phyloP scores from a whole-genome alignment of 768 basidiomycete genomes.

The Tremella fuciformis region DNA sequence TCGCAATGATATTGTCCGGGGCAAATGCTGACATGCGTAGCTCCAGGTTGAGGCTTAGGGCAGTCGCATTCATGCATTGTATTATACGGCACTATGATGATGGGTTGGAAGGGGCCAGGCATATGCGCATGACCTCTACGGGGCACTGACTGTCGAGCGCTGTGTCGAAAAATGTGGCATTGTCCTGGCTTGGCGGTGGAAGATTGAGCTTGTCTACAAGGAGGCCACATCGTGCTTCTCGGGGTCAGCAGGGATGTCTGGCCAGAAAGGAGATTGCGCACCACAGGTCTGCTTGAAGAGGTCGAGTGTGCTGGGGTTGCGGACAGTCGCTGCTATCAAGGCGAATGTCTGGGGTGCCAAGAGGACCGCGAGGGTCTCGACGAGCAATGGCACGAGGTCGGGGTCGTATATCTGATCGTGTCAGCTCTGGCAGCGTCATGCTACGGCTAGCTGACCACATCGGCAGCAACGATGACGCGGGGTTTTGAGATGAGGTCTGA shows the following conservation, averaged over 20 bases:
- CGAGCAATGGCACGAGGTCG: conserved; percentile 41
- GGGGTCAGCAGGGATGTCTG: conserved; percentile 6
- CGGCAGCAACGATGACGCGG: conserved; percentile 39
- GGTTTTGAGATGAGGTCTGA: conserved; percentile 10
- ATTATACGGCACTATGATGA: conserved; percentile 25
- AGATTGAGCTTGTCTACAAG: conserved; percentile 16
- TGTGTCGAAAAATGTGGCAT: conserved; percentile 40
- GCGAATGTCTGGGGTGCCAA: conserved; percentile 19
- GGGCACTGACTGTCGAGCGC: conserved; percentile 29
- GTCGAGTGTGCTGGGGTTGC: conserved; percentile 42
- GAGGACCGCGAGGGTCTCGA: conserved; percentile 30
- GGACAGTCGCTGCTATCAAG: conserved; percentile 45
- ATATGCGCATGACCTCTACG: conserved; percentile 36
- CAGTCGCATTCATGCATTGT: conserved; percentile 47
- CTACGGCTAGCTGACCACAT: conserved; percentile 38
- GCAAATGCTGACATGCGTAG: conserved; percentile 21
- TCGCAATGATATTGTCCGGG: not conserved
- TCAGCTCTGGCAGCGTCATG: not conserved
- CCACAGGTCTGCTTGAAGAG: conserved; percentile 35
- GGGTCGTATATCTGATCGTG: conserved; percentile 48
- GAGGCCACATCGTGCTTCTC: conserved; percentile 4
- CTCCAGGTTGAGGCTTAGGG: conserved; percentile 43
- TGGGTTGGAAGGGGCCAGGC: not conserved
- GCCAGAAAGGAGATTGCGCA: conserved; percentile 11
- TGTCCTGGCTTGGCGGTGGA: conserved; percentile 8